Base-by-base conservation (phyloP, 2,329 filamentous ascomycete species). In the Talaromyces sp. region DNA sequence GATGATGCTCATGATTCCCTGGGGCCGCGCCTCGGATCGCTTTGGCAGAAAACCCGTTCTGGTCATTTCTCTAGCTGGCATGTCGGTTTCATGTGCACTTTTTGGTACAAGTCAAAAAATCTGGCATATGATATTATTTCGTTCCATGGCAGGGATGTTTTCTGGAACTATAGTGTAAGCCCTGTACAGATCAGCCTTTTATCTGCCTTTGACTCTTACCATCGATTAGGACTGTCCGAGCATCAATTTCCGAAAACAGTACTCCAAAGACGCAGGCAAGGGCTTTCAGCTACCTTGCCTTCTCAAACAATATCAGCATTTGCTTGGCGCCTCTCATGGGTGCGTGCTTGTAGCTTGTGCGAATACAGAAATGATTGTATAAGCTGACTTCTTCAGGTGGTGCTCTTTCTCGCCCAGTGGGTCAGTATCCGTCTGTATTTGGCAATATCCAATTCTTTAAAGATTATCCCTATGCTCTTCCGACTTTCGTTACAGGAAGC, bases 211-310 rank as follows among this genome's bases (percentile, higher is more conserved):
- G 12, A 5, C 31, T 60, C 18, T 53, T 9, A 18, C 27, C 7
- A 18, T n/a, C 18, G 16, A n/a, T 47, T 36, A 73, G 71, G 59
- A 89, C 90, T 5, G 85, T 94, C 60, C 82, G 91, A 31, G 87
- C 90, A 6, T 92, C 94, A 88, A 81, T 94, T 33, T 84, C 85
- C 18, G 91, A 95, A 74, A 85, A 87, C 66, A 89, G 86, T 72
- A 90, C 87, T 0, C 76, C 83, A 5, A 82, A 84, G 64, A 92
- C 87, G 0, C 90, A 93, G 74, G 90, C 90, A 0, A 78, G 82
- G 31, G 86, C 88, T 0, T 95, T 93, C 69, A 87, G 87, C 69
- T 89, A 86, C 79, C 93, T 93, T 70, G 89, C 89, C 9, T 91
- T 94, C 69, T 80, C 84, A 0, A 86, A 86, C 4, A 94, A 94